These are phyloP conservation scores for Aristolochia fimbriata DNA, from an alignment of 164 flowering plant species.

Conservation along the genomic window DNA sequence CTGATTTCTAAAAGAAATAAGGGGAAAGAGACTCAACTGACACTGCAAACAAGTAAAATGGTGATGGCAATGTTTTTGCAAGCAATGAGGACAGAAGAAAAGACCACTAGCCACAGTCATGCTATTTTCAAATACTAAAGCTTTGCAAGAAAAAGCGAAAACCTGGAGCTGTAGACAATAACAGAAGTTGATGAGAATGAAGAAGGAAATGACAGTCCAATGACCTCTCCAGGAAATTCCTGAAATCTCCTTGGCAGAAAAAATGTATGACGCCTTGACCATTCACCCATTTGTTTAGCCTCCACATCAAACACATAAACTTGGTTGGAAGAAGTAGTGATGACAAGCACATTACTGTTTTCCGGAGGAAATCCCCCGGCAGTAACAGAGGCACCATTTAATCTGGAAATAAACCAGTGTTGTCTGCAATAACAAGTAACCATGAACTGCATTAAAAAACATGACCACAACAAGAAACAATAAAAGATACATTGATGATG, in stretches of 20 bases:
- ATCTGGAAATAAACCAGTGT: constrained; percentile 91
- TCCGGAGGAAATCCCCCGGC: constrained; percentile 87
- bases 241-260: constrained; percentile 66
- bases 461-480: no score
- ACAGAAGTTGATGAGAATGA: constrained; percentile 48
- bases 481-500: no score
- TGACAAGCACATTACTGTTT: constrained; percentile 60
- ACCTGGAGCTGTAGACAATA: constrained; percentile 84
- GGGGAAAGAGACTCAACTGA: no score
- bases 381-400: constrained; percentile 87
- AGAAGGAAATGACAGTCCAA: constrained; percentile 81
- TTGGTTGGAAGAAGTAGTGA: constrained; percentile 79
- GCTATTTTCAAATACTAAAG: not conserved
- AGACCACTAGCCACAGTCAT: no score
- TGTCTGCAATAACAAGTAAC: constrained; percentile 40
- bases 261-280: constrained; percentile 61
- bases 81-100: no score
- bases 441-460: no score
- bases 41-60: no score
- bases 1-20: no score
- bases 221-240: constrained; percentile 91
- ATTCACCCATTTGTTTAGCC: constrained; percentile 71
- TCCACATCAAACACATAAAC: constrained; percentile 89
- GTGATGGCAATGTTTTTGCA: no score
- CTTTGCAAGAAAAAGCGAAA: not conserved